Conservation (phyloP, 2,329 filamentous ascomycete genomes). For the Colletotrichum incanum region DNA sequence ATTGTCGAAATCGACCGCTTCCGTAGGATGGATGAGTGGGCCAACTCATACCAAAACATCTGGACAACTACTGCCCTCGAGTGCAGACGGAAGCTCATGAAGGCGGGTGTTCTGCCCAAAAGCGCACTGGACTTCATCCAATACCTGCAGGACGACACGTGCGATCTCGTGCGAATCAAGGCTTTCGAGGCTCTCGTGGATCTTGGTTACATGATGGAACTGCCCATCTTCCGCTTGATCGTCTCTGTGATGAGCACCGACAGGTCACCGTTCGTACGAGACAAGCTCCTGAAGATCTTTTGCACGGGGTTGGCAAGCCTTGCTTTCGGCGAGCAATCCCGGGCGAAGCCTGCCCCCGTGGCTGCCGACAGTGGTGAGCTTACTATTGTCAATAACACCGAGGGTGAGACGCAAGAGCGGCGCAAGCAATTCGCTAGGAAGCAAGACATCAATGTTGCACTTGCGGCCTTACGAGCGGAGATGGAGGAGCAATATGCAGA, state of each 20-base stretch:
- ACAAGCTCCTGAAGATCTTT: slow-evolving; percentile 72
- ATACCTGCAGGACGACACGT: slow-evolving; percentile 76
- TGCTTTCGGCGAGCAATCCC: slow-evolving; percentile 73
- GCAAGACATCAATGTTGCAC: slow-evolving; percentile 73
- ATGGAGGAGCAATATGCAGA: slow-evolving; percentile 60
- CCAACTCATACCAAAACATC: slow-evolving; percentile 77
- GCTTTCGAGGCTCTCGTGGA: slow-evolving; percentile 76
- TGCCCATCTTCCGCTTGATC: slow-evolving; percentile 69
- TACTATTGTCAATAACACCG: slow-evolving; percentile 53
- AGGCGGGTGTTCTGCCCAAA: slow-evolving; percentile 71
- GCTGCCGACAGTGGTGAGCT: slow-evolving; percentile 50
- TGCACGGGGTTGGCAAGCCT: slow-evolving; percentile 74
- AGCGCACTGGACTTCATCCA: slow-evolving; percentile 72
- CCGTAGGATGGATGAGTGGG: slow-evolving; percentile 78
- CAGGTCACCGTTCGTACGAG: slow-evolving; percentile 74
- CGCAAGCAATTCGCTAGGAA: slow-evolving; percentile 75
- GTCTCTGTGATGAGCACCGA: slow-evolving; percentile 74
- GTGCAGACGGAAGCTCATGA: slow-evolving; percentile 75
- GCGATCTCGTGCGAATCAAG: slow-evolving; percentile 76
- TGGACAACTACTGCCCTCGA: slow-evolving; percentile 75
- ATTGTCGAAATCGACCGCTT: slow-evolving; percentile 78
- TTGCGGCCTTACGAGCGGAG: slow-evolving; percentile 60
- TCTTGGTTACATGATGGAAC: slow-evolving; percentile 72
- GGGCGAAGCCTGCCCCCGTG: slow-evolving; percentile 51
- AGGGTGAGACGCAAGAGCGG: slow-evolving; percentile 73